Evolutionary conservation across 257 asterid species (phyloP).

Genomic region (Fraxinus pennsylvanica): DNA sequence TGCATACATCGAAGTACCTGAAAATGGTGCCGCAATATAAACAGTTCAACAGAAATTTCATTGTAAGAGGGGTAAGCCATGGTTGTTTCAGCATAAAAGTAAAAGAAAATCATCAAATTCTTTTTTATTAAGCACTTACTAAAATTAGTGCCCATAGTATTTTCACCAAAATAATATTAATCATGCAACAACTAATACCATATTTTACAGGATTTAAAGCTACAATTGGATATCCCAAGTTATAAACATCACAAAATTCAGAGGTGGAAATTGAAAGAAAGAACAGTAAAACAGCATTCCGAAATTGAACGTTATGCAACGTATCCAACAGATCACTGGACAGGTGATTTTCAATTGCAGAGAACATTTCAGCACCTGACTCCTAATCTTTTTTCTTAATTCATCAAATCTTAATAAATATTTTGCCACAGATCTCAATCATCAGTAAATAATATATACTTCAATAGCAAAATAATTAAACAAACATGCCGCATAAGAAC

Average conservation of each 20-base stretch:
- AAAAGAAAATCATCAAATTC: not conserved
- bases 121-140: slow-evolving; percentile 5
- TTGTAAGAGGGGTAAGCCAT: not conserved
- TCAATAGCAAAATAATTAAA: not conserved
- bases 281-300: not conserved
- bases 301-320: not conserved
- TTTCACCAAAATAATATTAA: not conserved
- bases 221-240: not conserved
- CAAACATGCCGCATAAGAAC: not conserved
- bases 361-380: not conserved
- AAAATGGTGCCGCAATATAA: slow-evolving; percentile 28
- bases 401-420: not conserved
- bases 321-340: not conserved
- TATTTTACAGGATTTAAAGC: not conserved
- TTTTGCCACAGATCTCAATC: not conserved
- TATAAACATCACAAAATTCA: not conserved
- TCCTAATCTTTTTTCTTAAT: not conserved
- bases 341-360: not conserved
- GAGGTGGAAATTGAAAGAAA: not conserved
- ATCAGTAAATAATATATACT: not conserved
- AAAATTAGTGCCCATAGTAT: not conserved
- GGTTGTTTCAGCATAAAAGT: slow-evolving; percentile 7
- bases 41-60: not conserved
- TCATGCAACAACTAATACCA: not conserved
- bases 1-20: slow-evolving; percentile 73